Conservation (phyloP, 257 asterid genomes). For the Eucommia ulmoides region DNA sequence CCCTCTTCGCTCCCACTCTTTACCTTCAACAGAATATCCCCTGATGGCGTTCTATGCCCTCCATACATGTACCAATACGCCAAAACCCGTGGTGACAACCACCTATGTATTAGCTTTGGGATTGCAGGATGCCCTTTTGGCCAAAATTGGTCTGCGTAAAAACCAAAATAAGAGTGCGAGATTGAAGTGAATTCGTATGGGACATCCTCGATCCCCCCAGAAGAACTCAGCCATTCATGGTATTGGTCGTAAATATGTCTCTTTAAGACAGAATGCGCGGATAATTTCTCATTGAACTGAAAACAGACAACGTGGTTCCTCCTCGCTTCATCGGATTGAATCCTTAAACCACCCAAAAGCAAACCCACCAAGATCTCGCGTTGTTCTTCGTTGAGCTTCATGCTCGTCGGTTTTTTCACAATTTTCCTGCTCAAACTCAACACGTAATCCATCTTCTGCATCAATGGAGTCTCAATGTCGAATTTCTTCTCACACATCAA, state of each 20-base stretch:
- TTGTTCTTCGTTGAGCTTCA: conserved; percentile 65
- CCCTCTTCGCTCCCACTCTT: conserved; percentile 56
- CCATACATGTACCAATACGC: conserved; percentile 96
- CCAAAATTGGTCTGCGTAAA: conserved; percentile 75
- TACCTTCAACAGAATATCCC: conserved; percentile 71
- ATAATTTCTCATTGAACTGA: conserved; percentile 40
- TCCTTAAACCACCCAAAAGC: conserved; percentile 59
- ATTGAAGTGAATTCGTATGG: conserved; percentile 42
- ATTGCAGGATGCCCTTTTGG: conserved; percentile 40
- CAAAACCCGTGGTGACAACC: conserved; percentile 84
- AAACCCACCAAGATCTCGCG: conserved; percentile 71
- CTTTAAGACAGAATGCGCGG: conserved; percentile 40
- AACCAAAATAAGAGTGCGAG: conserved; percentile 48
- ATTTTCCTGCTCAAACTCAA: conserved; percentile 29
- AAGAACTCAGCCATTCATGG: conserved; percentile 62
- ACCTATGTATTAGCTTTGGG: conserved; percentile 77
- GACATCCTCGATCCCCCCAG: conserved; percentile 18
- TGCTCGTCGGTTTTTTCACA: conserved; percentile 22
- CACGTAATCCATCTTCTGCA: conserved; percentile 44
- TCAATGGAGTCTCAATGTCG: conserved; percentile 44
- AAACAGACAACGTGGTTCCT: conserved; percentile 34
- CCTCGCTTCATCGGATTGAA: conserved; percentile 30
- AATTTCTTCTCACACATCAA: conserved; percentile 65
- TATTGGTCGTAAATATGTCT: conserved; percentile 45
- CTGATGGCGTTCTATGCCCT: conserved; percentile 64